Base-by-base conservation (phyloP, 2,329 filamentous ascomycete genomes). In the Phialophora chinensis region DNA sequence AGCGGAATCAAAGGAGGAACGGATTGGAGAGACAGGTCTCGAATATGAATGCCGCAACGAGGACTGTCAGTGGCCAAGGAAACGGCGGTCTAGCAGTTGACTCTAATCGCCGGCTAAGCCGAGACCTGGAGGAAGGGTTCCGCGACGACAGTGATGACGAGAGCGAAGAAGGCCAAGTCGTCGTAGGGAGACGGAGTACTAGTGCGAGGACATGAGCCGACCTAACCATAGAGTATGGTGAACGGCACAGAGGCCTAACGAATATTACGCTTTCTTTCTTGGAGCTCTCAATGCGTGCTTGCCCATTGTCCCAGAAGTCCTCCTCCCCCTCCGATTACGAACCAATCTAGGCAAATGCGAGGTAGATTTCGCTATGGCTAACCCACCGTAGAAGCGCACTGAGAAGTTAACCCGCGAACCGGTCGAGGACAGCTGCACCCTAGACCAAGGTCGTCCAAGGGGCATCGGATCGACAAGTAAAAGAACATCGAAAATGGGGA, bases 101-200 rank as follows among this genome's bases (percentile, higher is more conserved):
- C 67, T 83, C 82, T 56, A 80, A 83, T 52, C 82, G 86, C 72
- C 84, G 92, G 69, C 74, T 96, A 68, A 94, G 91, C 76, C 84
- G 92, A 79, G 92, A 96, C 81, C 78, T 94, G 60, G 91, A 94
- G 76, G 85, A 90, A 73, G 90, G 89, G 0, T 92, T 92, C 75
- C 86, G 87, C 78, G 90, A 91, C 75, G 88, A 91, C 72, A 91
- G 89, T 74, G 87, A 90, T 63, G 87, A 89, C 44, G 86, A 88
- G 62, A 76, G 47, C 38, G 66, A 66, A 6, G 74, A 55, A 17
- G 33, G 58, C n/a, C 53, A 61, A 33, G 63, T 65, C 27, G 57
- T 65, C 4, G 77, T 74, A n/a, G 69, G 62, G n/a, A 64, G 62
- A 38, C 35, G 42, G 17, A 59, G 25, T 33, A 38, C 38, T 14